These are phyloP conservation scores for Otatea glauca DNA, from an alignment of 176 grass and related monocot species.

Conservation along the genomic window DNA sequence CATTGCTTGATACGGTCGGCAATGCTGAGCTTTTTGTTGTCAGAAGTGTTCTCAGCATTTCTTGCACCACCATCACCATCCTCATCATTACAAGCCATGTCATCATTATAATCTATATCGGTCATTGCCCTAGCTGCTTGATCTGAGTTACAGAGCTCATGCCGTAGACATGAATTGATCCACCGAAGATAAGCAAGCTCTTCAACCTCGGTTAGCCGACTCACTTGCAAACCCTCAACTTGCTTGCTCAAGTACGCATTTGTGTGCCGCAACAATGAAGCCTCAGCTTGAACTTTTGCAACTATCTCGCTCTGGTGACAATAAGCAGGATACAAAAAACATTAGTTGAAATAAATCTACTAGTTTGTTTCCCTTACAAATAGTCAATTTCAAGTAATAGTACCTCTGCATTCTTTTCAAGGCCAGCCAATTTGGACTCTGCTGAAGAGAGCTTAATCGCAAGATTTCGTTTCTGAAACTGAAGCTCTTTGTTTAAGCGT, in stretches of 20 bases:
- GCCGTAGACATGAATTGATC: slow-evolving; percentile 97
- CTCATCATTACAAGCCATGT: slow-evolving; percentile 43
- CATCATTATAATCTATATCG: slow-evolving; percentile 48
- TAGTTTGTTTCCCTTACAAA: slow-evolving; percentile 22
- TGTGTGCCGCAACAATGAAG: slow-evolving; percentile 77
- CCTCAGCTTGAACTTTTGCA: slow-evolving; percentile 95
- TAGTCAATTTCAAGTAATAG: slow-evolving; percentile 32
- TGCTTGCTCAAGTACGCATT: slow-evolving; percentile 94
- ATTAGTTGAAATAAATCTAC: slow-evolving; percentile 32
- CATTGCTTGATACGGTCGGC: slow-evolving; percentile 67
- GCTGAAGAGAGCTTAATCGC: slow-evolving; percentile 84
- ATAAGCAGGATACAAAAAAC: slow-evolving; percentile 18
- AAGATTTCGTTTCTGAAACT: slow-evolving; percentile 93
- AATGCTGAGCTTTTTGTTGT: slow-evolving; percentile 49
- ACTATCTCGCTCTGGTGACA: slow-evolving; percentile 80
- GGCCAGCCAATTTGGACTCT: slow-evolving; percentile 85
- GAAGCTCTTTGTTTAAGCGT: slow-evolving; percentile 90
- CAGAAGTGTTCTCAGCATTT: slow-evolving; percentile 42
- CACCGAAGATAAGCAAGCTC: slow-evolving; percentile 98
- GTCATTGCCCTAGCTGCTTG: slow-evolving; percentile 58
- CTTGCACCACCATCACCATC: slow-evolving; percentile 24
- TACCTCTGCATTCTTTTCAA: slow-evolving; percentile 91
- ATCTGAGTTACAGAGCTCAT: slow-evolving; percentile 86
- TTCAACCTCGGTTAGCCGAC: slow-evolving; percentile 90
- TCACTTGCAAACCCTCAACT: slow-evolving; percentile 98